These are phyloP conservation scores for Metschnikowia santaceciliae DNA, from an alignment of 805 yeast genomes.

Conservation along the genomic window DNA sequence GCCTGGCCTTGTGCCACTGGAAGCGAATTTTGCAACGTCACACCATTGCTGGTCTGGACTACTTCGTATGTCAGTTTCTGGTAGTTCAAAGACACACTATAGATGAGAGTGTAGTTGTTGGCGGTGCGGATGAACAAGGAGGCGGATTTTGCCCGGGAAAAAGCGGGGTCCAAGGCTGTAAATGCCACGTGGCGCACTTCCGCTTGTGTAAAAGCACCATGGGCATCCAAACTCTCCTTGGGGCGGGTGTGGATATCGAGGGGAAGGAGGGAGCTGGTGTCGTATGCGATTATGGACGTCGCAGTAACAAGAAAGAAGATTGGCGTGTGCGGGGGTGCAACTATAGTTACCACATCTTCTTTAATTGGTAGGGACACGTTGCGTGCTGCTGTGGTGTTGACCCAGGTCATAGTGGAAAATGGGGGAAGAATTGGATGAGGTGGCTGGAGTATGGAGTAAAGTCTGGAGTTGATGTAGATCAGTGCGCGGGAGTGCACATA, in stretches of 20 bases:
- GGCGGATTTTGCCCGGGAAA: conserved; percentile 11
- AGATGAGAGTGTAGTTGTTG: conserved; percentile 12
- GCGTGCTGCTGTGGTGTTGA: not conserved
- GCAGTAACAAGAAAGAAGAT: conserved; percentile 11
- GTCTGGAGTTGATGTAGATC: not conserved
- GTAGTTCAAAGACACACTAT: conserved; percentile 24
- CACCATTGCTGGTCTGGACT: conserved; percentile 20
- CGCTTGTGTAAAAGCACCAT: conserved; percentile 6
- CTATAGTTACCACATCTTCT: conserved; percentile 6
- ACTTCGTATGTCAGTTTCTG: conserved; percentile 33
- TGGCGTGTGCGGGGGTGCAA: conserved; percentile 16
- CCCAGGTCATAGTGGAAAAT: not conserved
- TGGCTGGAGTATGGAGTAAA: not conserved
- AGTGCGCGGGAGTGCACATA: not conserved
- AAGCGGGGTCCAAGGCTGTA: conserved; percentile 33
- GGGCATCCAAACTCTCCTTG: conserved; percentile 12
- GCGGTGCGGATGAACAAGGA: conserved; percentile 15
- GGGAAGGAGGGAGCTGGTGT: conserved; percentile 14
- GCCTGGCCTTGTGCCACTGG: conserved; percentile 29
- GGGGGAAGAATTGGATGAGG: not conserved
- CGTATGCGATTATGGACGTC: conserved; percentile 7
- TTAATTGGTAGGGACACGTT: conserved; percentile 20
- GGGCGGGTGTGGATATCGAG: conserved; percentile 14
- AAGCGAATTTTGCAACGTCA: conserved; percentile 30
- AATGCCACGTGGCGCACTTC: conserved; percentile 31